Evolutionary conservation across 2,329 filamentous ascomycete genomes (phyloP), one percentile per base, ranked within the genome.

Genomic region (Davidsoniella neocaledoniae): DNA sequence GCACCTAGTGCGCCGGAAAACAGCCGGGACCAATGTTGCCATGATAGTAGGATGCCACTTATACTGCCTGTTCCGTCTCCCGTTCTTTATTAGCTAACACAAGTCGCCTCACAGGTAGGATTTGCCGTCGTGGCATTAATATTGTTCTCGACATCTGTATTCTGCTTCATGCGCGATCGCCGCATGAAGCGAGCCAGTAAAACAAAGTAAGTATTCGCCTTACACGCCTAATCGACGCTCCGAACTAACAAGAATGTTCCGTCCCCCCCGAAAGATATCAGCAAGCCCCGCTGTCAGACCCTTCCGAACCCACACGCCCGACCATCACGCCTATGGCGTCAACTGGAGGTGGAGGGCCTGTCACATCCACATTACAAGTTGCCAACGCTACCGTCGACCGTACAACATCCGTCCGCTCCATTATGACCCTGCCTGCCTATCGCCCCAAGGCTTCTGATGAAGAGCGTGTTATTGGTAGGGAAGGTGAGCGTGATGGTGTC

Each of bases 381-480:
- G 55, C 58, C 51, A 56, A 59, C 56, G 49, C 62, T 36, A 65
- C 62, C 1, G 77, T 94, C 10, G 84, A 90, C 60, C 77, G 90
- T 29, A 83, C 90, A 58, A 87, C 85, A 1, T 93, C 86, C 7
- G 73, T 96, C 43, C 81, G 90, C 50, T 94, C 86, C n/a, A 79
- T 96, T 50, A 91, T 95, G 74, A 96, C 91, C 0, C 68, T 98
- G 2, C 91, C 91, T 0, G 76, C 84, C 0, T 98, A 98, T 63
- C 81, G 83, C 2, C 74, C 73, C 14, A 77, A 77, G 25, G 77
- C 86, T 0, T 72, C 77, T 46, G 80, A 83, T 17, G 80, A 77
- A 43, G 91, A 98, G 63, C 80, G 81, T 56, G 79, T 95, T 1
- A 71, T 96, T 44, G 91, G 80, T 6, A 76, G 88, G 4, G 91